These are phyloP conservation scores for Raphanus raphanistrum DNA, from an alignment of 345 rosid genomes.

Conservation along the genomic window DNA sequence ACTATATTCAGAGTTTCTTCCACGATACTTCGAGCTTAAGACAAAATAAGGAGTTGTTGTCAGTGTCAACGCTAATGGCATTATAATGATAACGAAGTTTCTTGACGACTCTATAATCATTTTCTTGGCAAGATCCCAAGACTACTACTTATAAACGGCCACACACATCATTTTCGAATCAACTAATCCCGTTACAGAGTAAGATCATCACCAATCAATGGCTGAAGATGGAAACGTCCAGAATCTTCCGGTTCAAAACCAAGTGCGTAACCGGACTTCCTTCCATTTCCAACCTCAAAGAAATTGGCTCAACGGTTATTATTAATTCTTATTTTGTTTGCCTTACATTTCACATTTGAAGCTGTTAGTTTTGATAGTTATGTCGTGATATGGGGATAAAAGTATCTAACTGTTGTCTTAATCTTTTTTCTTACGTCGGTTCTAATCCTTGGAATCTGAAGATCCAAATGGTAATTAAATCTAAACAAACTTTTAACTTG, in stretches of 20 bases:
- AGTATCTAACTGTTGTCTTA: background rate
- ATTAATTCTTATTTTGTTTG: too few relatives aligned
- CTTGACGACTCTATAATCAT: background rate
- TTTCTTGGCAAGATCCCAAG: conserved; percentile 23
- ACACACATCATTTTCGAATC: background rate
- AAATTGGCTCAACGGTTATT: conserved; percentile 48
- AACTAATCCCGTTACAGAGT: background rate
- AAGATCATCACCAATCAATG: conserved; percentile 24
- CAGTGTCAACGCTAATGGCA: conserved; percentile 18
- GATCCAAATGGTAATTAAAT: conserved; percentile 27
- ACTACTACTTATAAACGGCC: background rate
- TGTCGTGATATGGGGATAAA: background rate
- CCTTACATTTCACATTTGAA: too few relatives aligned
- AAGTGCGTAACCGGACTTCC: conserved; percentile 28
- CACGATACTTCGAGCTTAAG: conserved; percentile 19
- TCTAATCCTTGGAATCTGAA: conserved; percentile 4
- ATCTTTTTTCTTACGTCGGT: background rate
- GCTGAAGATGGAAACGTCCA: conserved; percentile 25
- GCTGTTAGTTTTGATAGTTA: background rate
- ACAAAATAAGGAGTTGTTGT: background rate
- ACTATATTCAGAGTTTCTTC: conserved; percentile 20
- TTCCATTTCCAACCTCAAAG: conserved; percentile 45
- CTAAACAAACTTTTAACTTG: background rate
- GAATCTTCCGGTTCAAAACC: conserved; percentile 5
- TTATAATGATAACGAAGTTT: background rate